Base-by-base conservation (phyloP, 768 basidiomycete genomes). In the Termitomyces sp. region DNA sequence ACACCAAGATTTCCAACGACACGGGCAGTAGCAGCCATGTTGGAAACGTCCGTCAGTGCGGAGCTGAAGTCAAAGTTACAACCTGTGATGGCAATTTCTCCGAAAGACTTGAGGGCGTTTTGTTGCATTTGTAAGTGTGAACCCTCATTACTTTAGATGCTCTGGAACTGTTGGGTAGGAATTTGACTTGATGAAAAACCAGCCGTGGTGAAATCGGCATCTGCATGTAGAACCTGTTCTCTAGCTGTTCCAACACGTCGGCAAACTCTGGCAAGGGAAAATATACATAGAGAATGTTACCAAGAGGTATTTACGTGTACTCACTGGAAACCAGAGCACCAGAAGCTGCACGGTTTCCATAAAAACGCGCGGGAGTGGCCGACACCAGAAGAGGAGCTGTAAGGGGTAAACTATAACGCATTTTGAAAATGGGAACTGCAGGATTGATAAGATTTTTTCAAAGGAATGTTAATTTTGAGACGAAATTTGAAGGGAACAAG, bases 1-100 rank as follows among this genome's bases (percentile, higher is more conserved):
- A 92, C 89, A 57, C 92, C 92, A 46, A 91, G 79, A 59, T 83
- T 79, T 76, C 94, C 92, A 20, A 94, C 83, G 0, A 87, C 76
- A 62, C 91, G 90, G 1, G 91, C 92, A 10, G 81, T 80, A 1
- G 83, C 77, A 34, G 85, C 81, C 88, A 91, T 91, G 14, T 85
- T 87, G 4, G 81, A 37, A 43, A 92, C 90, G 69, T 87, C 83
- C 1, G 77, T 81, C 53, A 94, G 76, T 0, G 75, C 88, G 2
- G 77, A 72, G 59, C 78, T 77, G 64, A 94, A 92, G 67, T 89
- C 80, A 78, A 92, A 93, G 38, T 73, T 70, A 78, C 92, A 94
- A 31, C 71, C 75, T 12, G 77, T 76, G 57, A 89, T 73, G 5
- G 88, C 82, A 17, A 67, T 48, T 42, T 72, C 81, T 36, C 88